phyloP scores from a whole-genome alignment of 148 eudicot species.

The Rhododendron molle region DNA sequence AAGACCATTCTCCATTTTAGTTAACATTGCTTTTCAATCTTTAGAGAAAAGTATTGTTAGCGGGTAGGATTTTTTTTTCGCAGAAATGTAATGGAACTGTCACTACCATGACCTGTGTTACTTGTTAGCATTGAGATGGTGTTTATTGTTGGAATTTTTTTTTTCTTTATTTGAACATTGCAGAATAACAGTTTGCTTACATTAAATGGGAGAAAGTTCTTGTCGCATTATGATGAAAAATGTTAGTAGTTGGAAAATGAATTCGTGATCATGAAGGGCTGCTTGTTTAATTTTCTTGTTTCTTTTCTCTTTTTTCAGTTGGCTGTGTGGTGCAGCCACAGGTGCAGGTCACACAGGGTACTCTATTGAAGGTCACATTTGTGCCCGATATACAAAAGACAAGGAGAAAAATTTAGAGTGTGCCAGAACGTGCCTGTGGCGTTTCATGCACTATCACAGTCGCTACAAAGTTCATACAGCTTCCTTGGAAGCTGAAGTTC shows the following conservation, averaged over 20 bases:
- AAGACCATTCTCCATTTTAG: background rate
- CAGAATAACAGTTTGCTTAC: background rate
- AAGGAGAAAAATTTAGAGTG: slow-evolving; percentile 29
- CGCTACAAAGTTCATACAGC: slow-evolving; percentile 60
- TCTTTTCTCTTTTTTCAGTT: slow-evolving; percentile 33
- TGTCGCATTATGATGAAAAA: background rate
- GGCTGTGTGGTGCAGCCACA: slow-evolving; percentile 73
- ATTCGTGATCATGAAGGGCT: background rate
- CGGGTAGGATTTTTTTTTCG: background rate
- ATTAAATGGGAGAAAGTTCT: background rate
- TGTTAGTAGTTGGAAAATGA: background rate
- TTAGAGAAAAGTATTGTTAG: too few relatives aligned
- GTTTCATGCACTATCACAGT: slow-evolving; percentile 59
- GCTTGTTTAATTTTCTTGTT: background rate
- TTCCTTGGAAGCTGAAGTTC: slow-evolving; percentile 49
- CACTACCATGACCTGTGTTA: background rate
- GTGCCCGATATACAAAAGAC: slow-evolving; percentile 63
- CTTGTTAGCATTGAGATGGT: background rate
- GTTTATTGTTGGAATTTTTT: background rate
- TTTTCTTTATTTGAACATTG: background rate
- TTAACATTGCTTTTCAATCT: background rate
- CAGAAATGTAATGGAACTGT: background rate
- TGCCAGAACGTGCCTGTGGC: slow-evolving; percentile 39
- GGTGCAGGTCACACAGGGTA: slow-evolving; percentile 44
- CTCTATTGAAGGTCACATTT: slow-evolving; percentile 46